Evolutionary conservation across 2,329 filamentous ascomycete species (phyloP), one percentile per base, ranked within the genome.

Genomic region (Beauveria sp.): DNA sequence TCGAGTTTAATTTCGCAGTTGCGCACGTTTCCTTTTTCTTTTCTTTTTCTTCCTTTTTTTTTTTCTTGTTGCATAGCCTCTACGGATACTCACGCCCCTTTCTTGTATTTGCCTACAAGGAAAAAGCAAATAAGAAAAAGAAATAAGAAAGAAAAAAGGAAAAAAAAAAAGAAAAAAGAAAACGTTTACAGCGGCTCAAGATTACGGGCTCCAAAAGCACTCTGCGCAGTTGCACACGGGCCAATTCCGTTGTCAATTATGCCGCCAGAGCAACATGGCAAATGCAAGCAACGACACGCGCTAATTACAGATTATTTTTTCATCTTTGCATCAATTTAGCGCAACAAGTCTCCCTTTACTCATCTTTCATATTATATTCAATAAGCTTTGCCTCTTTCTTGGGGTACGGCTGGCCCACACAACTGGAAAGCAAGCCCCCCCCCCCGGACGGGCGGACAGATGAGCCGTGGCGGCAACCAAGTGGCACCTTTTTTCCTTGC

Each of bases 401-500:
- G 54, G 10, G 48, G 34, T 43, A n/a, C n/a, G 12, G 7, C 30
- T 7, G 58, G 58, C 44, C 59, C 59, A 61, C 59, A 55, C 52
- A 7, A 20, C 24, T 41, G 44, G 52, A 56, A 51, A 56, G 30
- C 22, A 24, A 22, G 22, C 28, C 28, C 8, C 28, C 28, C 30
- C 47, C 46, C 53, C 44, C 52, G 59, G 59, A 12, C 59, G 59
- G 59, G 52, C 59, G 59, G 59, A 55, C 59, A 55, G 59, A 61
- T 61, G 59, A 61, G 59, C 59, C 59, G 59, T 61, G 57, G 57
- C 57, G 57, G 48, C 48, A 53, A 52, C 37, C 18, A 59, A 59
- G 57, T 59, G 57, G 57, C 57, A 20, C 47, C 46, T 14, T 37
- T 30, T 6, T 9, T 24, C 22, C 14, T 48, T 24, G 7, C 12